Evolutionary conservation across 2,329 filamentous ascomycete genomes (phyloP), one percentile per base, ranked within the genome.

Genomic region (Hirsutella rhossiliensis): DNA sequence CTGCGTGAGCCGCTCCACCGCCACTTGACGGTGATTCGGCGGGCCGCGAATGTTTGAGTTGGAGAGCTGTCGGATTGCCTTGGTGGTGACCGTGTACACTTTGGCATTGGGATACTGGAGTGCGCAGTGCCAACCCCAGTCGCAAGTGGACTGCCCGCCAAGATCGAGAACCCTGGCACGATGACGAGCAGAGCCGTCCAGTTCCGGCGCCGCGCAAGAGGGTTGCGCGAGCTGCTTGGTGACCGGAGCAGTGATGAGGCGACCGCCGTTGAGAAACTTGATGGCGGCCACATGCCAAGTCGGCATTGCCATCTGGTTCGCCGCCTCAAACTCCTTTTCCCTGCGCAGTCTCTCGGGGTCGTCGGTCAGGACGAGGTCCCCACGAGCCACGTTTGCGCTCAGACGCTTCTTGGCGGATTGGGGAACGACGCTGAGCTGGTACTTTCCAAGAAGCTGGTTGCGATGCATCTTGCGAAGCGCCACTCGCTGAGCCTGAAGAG

Each of bases 121-220:
- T 1, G 92, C 88, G 46, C 87, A 84, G 58, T 92, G 82, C 92
- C 92, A 98, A 19, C 86, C 90, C 92, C 92, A 98, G 62, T 94
- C 88, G 58, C 87, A 90, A 13, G 84, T 79, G 0, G 83, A 74
- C 58, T 90, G 82, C 38, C 89, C 89, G 41, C 86, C 88, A 30
- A 96, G 79, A 58, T 97, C 90, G 23, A 97, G 75, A 45, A 96
- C 82, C 30, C 84, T 72, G 4, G 80, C 67, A 20, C 80, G 73
- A 46, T 76, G 67, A 47, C 68, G 67, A 42, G 63, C 58, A 17
- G 63, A 60, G 32, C 71, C 71, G 37, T 68, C 57, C 28, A 60
- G 55, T n/a, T 62, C 63, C 3, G 66, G 62, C 2, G 65, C 61
- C 58, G 72, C 67, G 48, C 66, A 67, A 20, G 73, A 77, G 27